phyloP scores from a whole-genome alignment of 2,329 filamentous ascomycete genomes.

The Alternaria ventricosa region DNA sequence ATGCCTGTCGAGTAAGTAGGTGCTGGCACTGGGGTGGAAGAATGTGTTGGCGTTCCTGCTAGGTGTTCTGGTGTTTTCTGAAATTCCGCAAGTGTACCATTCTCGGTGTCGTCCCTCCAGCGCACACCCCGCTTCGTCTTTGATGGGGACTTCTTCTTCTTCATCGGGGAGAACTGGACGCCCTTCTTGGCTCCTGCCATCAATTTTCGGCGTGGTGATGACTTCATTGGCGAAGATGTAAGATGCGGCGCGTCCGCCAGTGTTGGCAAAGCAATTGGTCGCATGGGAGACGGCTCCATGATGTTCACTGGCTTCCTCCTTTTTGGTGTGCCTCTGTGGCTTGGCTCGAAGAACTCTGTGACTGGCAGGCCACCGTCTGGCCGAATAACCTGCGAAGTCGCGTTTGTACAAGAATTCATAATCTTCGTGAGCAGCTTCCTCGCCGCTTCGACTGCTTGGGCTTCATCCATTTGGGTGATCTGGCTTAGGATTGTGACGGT shows the following conservation, averaged over 20 bases:
- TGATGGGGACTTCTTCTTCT: constrained; percentile 73
- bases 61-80: constrained; percentile 84
- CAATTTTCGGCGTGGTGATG: constrained; percentile 76
- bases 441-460: constrained; percentile 81
- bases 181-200: constrained; percentile 69
- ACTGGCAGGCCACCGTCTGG: constrained; percentile 75
- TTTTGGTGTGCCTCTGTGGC: constrained; percentile 77
- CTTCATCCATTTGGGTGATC: constrained; percentile 81
- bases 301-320: constrained; percentile 63
- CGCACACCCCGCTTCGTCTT: constrained; percentile 77
- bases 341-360: constrained; percentile 71
- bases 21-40: constrained; percentile 60
- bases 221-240: constrained; percentile 71
- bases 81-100: constrained; percentile 86
- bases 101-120: constrained; percentile 90
- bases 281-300: constrained; percentile 56
- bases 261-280: constrained; percentile 44
- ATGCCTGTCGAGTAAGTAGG: constrained; percentile 58
- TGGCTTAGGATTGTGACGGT: constrained; percentile 83
- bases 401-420: constrained; percentile 75
- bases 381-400: constrained; percentile 84
- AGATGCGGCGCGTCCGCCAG: constrained; percentile 47
- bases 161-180: constrained; percentile 80
- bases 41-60: constrained; percentile 63
- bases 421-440: constrained; percentile 78